Conservation (phyloP, 768 basidiomycete genomes). For the Leccinum broughii region DNA sequence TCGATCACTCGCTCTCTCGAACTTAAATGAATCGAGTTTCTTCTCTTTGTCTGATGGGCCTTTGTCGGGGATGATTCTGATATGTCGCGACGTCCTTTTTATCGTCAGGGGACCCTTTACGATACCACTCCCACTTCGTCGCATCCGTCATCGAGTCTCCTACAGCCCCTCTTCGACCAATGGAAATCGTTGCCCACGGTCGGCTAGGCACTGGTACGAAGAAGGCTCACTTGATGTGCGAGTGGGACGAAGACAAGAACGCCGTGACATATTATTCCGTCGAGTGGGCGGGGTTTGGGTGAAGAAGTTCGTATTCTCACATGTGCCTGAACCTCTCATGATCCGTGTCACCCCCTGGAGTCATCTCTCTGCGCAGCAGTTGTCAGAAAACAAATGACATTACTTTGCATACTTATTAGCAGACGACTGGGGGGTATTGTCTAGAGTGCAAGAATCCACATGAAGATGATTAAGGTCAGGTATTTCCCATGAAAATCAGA, state of each 20-base stretch:
- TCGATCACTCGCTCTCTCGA: neutral
- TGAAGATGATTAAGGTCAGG: conserved; percentile 14
- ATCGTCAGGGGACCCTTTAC: conserved; percentile 78
- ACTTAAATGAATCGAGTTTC: neutral
- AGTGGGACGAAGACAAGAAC: conserved; percentile 74
- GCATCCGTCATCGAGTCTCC: conserved; percentile 77
- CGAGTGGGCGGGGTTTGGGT: conserved; percentile 90
- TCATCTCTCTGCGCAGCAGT: neutral
- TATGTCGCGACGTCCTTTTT: conserved; percentile 1
- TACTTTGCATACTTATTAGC: conserved; percentile 13
- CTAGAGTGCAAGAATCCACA: conserved; percentile 10
- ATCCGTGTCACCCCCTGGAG: neutral
- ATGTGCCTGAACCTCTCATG: neutral
- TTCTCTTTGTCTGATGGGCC: neutral
- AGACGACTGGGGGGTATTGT: conserved; percentile 16
- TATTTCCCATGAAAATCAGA: conserved; percentile 6
- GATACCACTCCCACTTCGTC: conserved; percentile 97
- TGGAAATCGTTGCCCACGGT: conserved; percentile 96
- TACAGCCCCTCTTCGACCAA: conserved; percentile 62
- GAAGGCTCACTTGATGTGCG: conserved; percentile 90
- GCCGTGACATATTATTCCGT: conserved; percentile 75
- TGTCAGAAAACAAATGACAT: neutral
- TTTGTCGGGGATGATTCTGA: conserved; percentile 12
- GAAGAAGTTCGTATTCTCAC: conserved; percentile 2
- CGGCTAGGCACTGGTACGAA: conserved; percentile 96